Percentiles rank a stretch among this genome's conserved stretches.
Conservation (phyloP, 2,329 filamentous ascomycete species). For the Cordyceps fumosorosea region DNA sequence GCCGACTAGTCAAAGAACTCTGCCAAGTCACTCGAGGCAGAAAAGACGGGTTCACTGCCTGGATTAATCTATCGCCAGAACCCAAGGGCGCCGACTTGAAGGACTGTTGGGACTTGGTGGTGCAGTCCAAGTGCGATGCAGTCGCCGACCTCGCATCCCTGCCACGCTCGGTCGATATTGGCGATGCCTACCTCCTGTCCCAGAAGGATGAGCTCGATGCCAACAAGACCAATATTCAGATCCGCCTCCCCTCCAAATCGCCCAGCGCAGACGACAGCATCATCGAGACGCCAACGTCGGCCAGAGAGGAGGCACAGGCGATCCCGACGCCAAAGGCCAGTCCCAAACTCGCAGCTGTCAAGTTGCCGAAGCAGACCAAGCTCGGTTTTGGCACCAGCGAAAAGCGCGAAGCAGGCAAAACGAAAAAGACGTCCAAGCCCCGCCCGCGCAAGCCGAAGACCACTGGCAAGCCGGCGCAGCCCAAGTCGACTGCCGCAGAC, state of each 20-base stretch:
- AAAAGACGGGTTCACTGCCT: slow-evolving; percentile 79
- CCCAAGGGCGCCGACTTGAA: slow-evolving; percentile 80
- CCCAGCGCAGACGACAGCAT: slow-evolving; percentile 18
- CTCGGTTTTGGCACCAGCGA: slow-evolving; percentile 34
- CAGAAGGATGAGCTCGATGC: slow-evolving; percentile 39
- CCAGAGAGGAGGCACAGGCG: slow-evolving; percentile 36
- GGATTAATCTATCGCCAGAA: slow-evolving; percentile 87
- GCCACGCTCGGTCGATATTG: slow-evolving; percentile 49
- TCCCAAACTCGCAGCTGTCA: slow-evolving; percentile 41
- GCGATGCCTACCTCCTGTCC: slow-evolving; percentile 42
- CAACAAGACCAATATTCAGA: slow-evolving; percentile 27
- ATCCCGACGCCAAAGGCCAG: slow-evolving; percentile 55
- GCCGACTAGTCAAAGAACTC: slow-evolving; percentile 83
- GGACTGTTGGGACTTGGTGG: slow-evolving; percentile 87
- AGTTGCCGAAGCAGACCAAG: slow-evolving; percentile 46
- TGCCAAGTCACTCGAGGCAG: slow-evolving; percentile 79
- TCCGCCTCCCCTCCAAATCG: slow-evolving; percentile 22
- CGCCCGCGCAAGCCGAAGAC: slow-evolving; percentile 28
- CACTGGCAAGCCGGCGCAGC: slow-evolving; percentile 27
- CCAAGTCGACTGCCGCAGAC: slow-evolving; percentile 34
- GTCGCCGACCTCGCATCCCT: slow-evolving; percentile 68
- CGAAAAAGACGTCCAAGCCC: slow-evolving; percentile 23
- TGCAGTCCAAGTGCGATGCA: slow-evolving; percentile 80
- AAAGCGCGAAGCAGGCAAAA: slow-evolving; percentile 16
- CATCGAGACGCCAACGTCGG: slow-evolving; percentile 25